Evolutionary conservation across 495 filamentous ascomycete genomes (phyloP), one percentile per base, ranked within the genome.

Genomic region (Pseudevernia furfuracea): DNA sequence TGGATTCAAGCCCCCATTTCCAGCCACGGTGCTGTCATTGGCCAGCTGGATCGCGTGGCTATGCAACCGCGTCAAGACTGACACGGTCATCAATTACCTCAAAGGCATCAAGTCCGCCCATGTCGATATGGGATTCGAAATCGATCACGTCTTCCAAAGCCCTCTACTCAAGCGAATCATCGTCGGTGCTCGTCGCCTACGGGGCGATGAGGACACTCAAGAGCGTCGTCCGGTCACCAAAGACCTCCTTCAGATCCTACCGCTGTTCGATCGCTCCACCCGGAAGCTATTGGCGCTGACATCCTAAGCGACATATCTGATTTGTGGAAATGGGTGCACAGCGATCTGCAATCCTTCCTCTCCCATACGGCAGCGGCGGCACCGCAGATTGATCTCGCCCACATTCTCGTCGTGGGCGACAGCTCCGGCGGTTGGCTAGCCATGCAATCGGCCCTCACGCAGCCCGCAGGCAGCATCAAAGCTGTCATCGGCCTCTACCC

Each of bases 381-480:
- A 52, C 46, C 46, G 46, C 23, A 30, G 30, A 10, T 52, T 10
- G 46, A 52, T 3, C 12, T 28, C 46, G 46, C 46, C 23, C 46
- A 28, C 23, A 9, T 28, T 28, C 46, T 52, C 23, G 46, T 52
- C 12, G 46, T 28, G 23, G 46, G 23, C 46, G 46, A 52, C 11
- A 30, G 46, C 46, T 3, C 46, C 23, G 46, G 46, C 46, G 46
- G 23, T 11, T 52, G 46, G 46, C 46, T 52, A 25, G 46, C 46
- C 23, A 52, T 52, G 25, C 23, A 52, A 52, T 52, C 46, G 6
- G 46, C 46, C 46, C 46, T 52, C 46, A 52, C 46, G 46, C 46
- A 52, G 25, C 46, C 46, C 23, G 23, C 46, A 10, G 46, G 46
- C 46, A 52, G 46, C 25, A 52, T 52, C 10, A 52, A 30, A 28